Evolutionary conservation across 768 basidiomycete species (phyloP), one percentile per base, ranked within the genome.

Genomic region (Clathrus columnatus): DNA sequence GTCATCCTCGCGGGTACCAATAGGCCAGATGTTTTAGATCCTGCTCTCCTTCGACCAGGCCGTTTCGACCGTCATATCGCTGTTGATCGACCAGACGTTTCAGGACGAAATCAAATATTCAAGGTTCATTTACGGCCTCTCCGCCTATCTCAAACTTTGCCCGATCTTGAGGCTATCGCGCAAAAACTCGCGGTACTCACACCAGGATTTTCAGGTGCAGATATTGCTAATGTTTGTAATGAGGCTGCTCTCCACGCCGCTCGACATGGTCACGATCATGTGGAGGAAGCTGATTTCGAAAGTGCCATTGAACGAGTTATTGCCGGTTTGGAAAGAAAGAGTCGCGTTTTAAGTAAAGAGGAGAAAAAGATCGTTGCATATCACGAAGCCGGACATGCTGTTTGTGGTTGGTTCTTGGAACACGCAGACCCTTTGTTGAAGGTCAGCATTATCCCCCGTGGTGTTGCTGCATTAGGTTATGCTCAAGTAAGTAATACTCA

Each of bases 341-440:
- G 87, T 61, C 76, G 94, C 56, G 88, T 98, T 26, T 75, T 99
- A 45, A 93, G 89, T 63, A 78, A 83, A 21, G 92, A 96, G 62
- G 96, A 99, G 78, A 99, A 99, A 84, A 94, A 85, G 73, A 97
- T 89, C 0, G 94, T 98, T 43, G 96, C 96, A 7, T 97, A 98
- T 68, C 96, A 99, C 65, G 96, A 99, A 75, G 96, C 96, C 21
- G 96, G 96, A 4, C 96, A 99, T 69, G 96, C 96, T 20, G 85
- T 98, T 45, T 94, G 91, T 64, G 96, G 96, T 3, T 99, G 96
- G 96, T 97, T 89, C 78, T 74, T 99, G 61, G 92, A 98, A 70
- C 91, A 94, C 60, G 96, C 96, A 44, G 93, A 98, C 66, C 95
- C 95, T 32, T 72, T 98, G 48, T 80, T 97, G 60, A 97, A 99